Evolutionary conservation across 306 rosid genomes (phyloP).

Genomic region (Argentina anserina): DNA sequence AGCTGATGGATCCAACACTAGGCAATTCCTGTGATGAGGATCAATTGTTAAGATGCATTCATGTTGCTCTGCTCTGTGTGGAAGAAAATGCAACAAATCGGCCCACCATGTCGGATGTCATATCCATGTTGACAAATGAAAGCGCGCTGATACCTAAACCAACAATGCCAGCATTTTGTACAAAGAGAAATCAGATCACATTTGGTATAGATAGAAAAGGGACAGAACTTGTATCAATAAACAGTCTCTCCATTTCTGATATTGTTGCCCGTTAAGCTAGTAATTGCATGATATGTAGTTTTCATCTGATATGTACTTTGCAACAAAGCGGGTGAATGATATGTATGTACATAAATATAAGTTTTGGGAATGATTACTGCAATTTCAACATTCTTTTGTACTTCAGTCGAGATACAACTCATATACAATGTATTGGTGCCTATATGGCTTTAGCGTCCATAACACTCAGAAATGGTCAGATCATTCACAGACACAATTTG

Average conservation of each 20-base stretch:
- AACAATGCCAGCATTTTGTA: slow-evolving; percentile 18
- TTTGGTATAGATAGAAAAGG: background rate
- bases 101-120: slow-evolving; percentile 20
- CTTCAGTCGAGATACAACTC: background rate
- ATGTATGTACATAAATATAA: background rate
- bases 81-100: slow-evolving; percentile 15
- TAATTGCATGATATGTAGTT: background rate
- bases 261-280: background rate
- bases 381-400: background rate
- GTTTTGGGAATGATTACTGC: background rate
- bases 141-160: background rate
- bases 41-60: slow-evolving; percentile 9
- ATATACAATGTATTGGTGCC: background rate
- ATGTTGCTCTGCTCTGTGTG: slow-evolving; percentile 16
- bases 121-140: slow-evolving; percentile 14
- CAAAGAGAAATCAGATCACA: background rate
- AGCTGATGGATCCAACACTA: background rate
- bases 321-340: background rate
- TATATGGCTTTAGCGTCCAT: background rate
- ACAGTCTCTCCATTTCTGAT: slow-evolving; percentile 16
- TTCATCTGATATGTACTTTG: background rate
- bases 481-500: background rate
- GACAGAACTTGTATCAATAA: slow-evolving; percentile 5
- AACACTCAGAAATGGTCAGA: slow-evolving; percentile 10
- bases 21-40: background rate